These are phyloP conservation scores for Lenwebbia sp. DNA, from an alignment of 345 rosid genomes.

Conservation along the genomic window DNA sequence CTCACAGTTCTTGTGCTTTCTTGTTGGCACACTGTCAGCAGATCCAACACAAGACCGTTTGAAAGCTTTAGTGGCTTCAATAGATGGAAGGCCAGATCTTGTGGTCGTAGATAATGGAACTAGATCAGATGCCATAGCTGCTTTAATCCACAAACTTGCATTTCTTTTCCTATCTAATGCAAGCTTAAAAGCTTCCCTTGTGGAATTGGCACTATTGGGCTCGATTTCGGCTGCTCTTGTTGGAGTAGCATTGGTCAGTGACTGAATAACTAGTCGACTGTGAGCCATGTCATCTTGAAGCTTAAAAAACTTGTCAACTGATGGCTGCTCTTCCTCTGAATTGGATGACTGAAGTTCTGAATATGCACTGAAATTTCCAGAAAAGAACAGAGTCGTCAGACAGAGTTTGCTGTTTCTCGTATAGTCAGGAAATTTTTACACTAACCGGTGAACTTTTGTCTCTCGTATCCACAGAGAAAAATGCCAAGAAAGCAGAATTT, in stretches of 20 bases:
- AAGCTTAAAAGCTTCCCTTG: conserved; percentile 14
- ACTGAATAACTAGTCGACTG: conserved; percentile 29
- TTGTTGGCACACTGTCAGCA: not conserved
- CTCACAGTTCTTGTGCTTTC: conserved; percentile 13
- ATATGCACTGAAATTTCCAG: conserved; percentile 26
- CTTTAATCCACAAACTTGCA: conserved; percentile 45
- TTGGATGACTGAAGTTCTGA: conserved; percentile 41
- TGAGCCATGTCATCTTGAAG: conserved; percentile 48
- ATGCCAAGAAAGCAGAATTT: not conserved
- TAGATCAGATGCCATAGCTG: conserved; percentile 54
- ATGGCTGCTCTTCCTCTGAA: conserved; percentile 21
- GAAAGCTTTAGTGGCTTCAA: conserved; percentile 2
- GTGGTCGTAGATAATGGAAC: not conserved
- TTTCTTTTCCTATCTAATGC: conserved; percentile 36
- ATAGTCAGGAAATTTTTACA: not conserved
- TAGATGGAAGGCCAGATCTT: conserved; percentile 1
- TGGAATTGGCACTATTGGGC: not conserved
- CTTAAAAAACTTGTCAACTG: conserved; percentile 35
- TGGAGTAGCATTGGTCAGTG: conserved; percentile 9
- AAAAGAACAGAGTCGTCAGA: not conserved
- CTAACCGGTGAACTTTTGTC: not conserved
- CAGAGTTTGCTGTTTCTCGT: not conserved
- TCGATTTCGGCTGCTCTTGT: conserved; percentile 5
- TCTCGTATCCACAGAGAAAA: not conserved
- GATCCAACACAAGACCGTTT: not conserved